Evolutionary conservation across 2,329 filamentous ascomycete species (phyloP).

Genomic region (Cladosporium oxysporum): DNA sequence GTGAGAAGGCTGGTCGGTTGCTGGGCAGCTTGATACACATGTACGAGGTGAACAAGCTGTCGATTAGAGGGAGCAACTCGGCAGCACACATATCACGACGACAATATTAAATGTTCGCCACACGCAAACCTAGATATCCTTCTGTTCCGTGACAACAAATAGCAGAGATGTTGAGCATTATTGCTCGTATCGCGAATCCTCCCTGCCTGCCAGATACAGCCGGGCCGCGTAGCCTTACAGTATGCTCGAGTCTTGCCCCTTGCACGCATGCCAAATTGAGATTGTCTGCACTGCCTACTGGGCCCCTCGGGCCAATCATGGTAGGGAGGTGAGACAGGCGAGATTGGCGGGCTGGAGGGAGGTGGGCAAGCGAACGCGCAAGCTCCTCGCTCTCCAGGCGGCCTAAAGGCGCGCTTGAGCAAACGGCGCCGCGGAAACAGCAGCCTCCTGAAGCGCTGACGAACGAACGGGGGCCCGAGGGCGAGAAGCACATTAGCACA

Average conservation of each 20-base stretch:
- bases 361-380: constrained; percentile 11
- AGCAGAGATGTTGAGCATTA: background rate
- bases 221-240: background rate
- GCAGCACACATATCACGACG: background rate
- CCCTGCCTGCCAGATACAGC: background rate
- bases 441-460: constrained; percentile 9
- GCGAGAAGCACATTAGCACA: background rate
- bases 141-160: background rate
- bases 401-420: background rate
- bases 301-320: constrained; percentile 12
- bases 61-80: background rate
- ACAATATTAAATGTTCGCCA: background rate
- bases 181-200: background rate
- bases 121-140: background rate
- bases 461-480: background rate
- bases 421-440: background rate
- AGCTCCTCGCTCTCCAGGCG: constrained; percentile 4
- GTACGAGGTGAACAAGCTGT: background rate
- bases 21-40: background rate
- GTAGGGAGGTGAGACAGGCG: constrained; percentile 1
- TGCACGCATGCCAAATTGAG: constrained; percentile 12
- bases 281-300: constrained; percentile 17
- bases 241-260: background rate
- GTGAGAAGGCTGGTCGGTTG: background rate
- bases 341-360: background rate